A percentile compares a stretch with the other conserved stretches of the same genome.
Conservation (phyloP, 2,329 filamentous ascomycete species). For the Cercospora zeina region DNA sequence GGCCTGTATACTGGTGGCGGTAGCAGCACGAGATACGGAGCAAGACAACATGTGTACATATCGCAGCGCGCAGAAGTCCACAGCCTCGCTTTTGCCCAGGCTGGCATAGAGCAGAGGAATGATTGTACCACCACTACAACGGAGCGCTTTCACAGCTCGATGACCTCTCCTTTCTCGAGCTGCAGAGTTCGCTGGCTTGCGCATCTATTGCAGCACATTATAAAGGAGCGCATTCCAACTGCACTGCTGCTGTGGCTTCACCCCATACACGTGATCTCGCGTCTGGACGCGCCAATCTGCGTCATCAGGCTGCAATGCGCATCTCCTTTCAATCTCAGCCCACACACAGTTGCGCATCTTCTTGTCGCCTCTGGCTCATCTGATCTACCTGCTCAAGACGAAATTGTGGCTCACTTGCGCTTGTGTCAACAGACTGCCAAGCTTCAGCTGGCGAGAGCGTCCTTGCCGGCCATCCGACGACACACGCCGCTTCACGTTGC, state of each 20-base stretch:
- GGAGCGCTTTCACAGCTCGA: not conserved
- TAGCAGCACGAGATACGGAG: constrained; percentile 1
- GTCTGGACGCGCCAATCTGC: constrained; percentile 6
- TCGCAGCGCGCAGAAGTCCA: constrained; percentile 21
- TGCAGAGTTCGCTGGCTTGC: not conserved
- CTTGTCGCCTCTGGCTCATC: not conserved
- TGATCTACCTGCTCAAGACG: not conserved
- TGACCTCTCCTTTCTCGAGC: not conserved
- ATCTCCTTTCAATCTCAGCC: not conserved
- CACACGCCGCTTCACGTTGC: not conserved
- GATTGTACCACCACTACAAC: constrained; percentile 26
- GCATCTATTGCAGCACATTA: not conserved
- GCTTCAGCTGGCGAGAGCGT: not conserved
- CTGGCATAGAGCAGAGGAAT: constrained; percentile 29
- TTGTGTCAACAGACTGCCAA: not conserved
- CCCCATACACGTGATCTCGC: constrained; percentile 4
- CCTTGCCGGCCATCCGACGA: not conserved
- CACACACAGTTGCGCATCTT: not conserved
- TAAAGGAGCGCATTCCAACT: not conserved
- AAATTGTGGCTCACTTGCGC: constrained; percentile 11
- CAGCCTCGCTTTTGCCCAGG: constrained; percentile 17
- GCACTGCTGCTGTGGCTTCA: not conserved
- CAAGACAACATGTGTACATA: constrained; percentile 28
- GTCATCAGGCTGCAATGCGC: constrained; percentile 15
- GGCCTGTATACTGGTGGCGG: not conserved